These are phyloP conservation scores for Hyaloperonospora brassicae DNA, from an alignment of 352 stramenopile genomes.

Conservation along the genomic window DNA sequence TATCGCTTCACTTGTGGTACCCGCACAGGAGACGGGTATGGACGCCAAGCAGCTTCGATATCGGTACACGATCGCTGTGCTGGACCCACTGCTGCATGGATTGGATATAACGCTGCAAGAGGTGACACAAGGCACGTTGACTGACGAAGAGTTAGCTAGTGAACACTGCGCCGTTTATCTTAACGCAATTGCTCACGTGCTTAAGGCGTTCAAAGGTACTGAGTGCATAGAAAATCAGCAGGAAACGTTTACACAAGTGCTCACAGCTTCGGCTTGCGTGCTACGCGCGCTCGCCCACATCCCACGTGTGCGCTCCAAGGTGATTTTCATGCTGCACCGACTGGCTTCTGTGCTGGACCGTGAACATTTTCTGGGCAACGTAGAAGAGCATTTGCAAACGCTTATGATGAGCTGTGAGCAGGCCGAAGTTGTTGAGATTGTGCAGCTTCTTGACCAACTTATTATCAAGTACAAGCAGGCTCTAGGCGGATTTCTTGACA, in stretches of 20 bases:
- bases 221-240: conserved; percentile 70
- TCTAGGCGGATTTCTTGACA: conserved; percentile 60
- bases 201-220: conserved; percentile 74
- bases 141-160: conserved; percentile 36
- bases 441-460: conserved; percentile 78
- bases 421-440: conserved; percentile 66
- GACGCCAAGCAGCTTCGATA: conserved; percentile 54
- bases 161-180: conserved; percentile 53
- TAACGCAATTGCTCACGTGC: conserved; percentile 72
- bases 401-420: conserved; percentile 59
- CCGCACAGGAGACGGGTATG: conserved; percentile 25
- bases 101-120: conserved; percentile 50
- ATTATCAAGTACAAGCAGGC: conserved; percentile 81
- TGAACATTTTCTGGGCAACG: conserved; percentile 59
- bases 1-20: conserved; percentile 50
- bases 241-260: conserved; percentile 65
- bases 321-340: conserved; percentile 74
- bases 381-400: conserved; percentile 46
- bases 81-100: conserved; percentile 61
- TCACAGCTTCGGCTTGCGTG: conserved; percentile 53
- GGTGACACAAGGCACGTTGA: conserved; percentile 22
- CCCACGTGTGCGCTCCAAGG: conserved; percentile 60
- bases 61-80: conserved; percentile 62
- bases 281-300: conserved; percentile 43
- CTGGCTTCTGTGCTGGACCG: conserved; percentile 65